Percentiles rank a stretch among this genome's conserved stretches.
These are phyloP conservation scores for Zychaea mexicana DNA, from an alignment of 371 early-diverging fungal genomes.

Conservation along the genomic window DNA sequence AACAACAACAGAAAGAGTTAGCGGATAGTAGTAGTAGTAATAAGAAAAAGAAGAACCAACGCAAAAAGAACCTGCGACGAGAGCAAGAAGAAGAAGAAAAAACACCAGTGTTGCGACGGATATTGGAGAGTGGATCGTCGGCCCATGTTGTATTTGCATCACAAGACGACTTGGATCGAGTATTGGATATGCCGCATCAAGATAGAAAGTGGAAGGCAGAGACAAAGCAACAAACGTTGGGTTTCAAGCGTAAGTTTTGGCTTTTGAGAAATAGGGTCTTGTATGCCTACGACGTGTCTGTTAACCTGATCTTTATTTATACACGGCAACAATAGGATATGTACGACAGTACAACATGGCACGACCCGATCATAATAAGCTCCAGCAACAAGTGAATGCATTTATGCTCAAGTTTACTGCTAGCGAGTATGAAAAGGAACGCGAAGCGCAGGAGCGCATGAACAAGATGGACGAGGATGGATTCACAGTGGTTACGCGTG, in stretches of 20 bases:
- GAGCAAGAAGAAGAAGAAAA: conserved; percentile 27
- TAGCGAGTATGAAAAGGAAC: conserved; percentile 75
- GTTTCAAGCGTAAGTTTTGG: conserved; percentile 52
- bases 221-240: conserved; percentile 53
- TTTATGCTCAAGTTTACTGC: conserved; percentile 82
- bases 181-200: conserved; percentile 63
- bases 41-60: conserved; percentile 18
- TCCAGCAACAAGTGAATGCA: conserved; percentile 69
- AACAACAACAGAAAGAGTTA: conserved; percentile 29
- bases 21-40: conserved; percentile 10
- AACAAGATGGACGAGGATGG: conserved; percentile 95
- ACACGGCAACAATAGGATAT: conserved; percentile 40
- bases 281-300: neutral
- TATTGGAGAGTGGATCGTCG: conserved; percentile 59
- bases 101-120: conserved; percentile 25
- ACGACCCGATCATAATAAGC: conserved; percentile 57
- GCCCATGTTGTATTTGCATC: conserved; percentile 83
- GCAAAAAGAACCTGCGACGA: conserved; percentile 30
- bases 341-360: conserved; percentile 45
- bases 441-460: conserved; percentile 57
- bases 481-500: conserved; percentile 82
- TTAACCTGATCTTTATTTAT: neutral
- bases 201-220: conserved; percentile 64
- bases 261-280: neutral
- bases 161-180: conserved; percentile 61